Base-by-base conservation (phyloP, 2,329 filamentous ascomycete genomes). In the Ilyonectria robusta region DNA sequence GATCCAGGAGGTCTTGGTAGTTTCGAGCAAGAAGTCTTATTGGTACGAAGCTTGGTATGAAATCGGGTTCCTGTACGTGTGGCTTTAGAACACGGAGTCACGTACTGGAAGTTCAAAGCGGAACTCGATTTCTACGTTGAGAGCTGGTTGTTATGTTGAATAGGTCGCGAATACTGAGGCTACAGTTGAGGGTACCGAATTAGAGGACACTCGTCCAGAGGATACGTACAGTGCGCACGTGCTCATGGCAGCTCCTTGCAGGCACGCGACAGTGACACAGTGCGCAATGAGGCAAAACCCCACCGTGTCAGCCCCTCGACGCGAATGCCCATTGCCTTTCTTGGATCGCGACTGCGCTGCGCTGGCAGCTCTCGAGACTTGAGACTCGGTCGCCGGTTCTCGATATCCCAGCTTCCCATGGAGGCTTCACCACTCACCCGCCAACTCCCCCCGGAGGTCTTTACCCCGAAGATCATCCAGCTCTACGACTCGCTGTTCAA, bases 401-500 rank as follows among this genome's bases (percentile, higher is more conserved):
- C 61, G 59, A 57, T 31, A 55, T 26, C 40, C 37, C 44, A 59
- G 59, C 58, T 44, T 73, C 71, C 65, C 71, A 97, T 97, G 94
- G 94, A 97, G 85, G 88, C 91, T 75, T 98, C 95, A 79, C 96
- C 96, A 71, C 89, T 99, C 79, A 97, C 95, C 64, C 94, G 97
- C 83, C 94, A 98, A 86, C 90, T 90, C 82, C 90, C 94, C 76
- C 96, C 95, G 61, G 93, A 97, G 81, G 89, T 92, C 46, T 98
- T 99, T 80, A 93, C 97, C 82, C 95, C 93, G 61, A 99, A 99
- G 84, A 93, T 99, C 73, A 92, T 97, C 67, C 88, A 93, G 80
- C 89, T 98, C 58, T 99, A 99, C 82, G 90, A 95, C 76, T 88
- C 89, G 71, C 85, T 98, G 21, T 95, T 98, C 85, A 90, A 90